These are phyloP conservation scores for Solanum paucissectum DNA, from an alignment of 257 asterid species.

Conservation along the genomic window DNA sequence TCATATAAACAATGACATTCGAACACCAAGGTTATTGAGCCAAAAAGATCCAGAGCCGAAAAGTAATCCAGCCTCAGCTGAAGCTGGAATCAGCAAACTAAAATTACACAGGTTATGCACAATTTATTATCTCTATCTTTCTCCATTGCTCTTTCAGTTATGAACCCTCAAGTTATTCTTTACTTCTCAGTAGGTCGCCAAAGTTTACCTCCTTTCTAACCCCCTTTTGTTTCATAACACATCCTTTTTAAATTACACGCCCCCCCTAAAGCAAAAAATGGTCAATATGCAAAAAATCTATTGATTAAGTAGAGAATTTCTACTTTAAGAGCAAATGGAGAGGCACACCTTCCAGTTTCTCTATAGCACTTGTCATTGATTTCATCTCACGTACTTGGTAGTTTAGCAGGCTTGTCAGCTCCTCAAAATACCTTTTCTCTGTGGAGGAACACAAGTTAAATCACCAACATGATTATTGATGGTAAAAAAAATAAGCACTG, in stretches of 20 bases:
- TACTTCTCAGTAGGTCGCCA: background rate
- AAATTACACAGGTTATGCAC: background rate
- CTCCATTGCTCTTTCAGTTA: background rate
- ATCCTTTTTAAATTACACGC: background rate
- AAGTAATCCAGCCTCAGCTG: background rate
- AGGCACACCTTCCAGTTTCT: constrained; percentile 54
- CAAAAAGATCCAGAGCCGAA: background rate
- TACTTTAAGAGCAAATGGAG: background rate
- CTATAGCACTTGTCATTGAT: constrained; percentile 63
- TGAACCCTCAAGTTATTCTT: background rate
- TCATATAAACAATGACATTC: background rate
- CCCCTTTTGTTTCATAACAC: background rate
- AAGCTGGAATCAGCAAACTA: background rate
- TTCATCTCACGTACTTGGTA: constrained; percentile 81
- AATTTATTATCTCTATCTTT: background rate
- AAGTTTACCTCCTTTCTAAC: background rate
- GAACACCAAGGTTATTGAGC: background rate
- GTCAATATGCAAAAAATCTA: background rate
- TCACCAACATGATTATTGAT: background rate
- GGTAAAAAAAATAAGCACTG: background rate
- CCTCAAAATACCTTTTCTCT: constrained; percentile 83
- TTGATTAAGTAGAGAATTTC: background rate
- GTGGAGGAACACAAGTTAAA: constrained; percentile 19
- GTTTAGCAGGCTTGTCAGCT: constrained; percentile 60
- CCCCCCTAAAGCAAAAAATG: background rate